Conservation (phyloP, 148 eudicot species). For the Dianthus caryophyllus region DNA sequence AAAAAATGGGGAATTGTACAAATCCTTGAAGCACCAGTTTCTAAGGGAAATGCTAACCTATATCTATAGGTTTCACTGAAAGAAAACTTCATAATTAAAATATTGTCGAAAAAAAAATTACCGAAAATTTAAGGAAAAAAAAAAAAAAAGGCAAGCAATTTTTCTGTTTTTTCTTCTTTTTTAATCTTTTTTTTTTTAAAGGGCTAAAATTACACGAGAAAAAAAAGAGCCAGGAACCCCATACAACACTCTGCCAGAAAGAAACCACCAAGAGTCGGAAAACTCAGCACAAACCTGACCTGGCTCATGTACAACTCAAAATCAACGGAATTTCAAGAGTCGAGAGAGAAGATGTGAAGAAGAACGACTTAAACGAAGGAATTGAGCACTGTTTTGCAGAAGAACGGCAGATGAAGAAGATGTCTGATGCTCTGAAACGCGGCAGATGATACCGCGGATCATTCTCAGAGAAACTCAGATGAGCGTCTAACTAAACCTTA, state of each 20-base stretch:
- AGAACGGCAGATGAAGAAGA: not conserved
- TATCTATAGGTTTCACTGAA: conserved; percentile 23
- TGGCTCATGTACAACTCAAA: conserved; percentile 30
- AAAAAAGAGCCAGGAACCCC: conserved; percentile 22
- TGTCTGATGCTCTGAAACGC: not conserved
- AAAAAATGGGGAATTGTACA: conserved; percentile 33
- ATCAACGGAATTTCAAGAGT: conserved; percentile 17
- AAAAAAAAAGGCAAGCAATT: not conserved
- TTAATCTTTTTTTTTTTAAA: too few species aligned
- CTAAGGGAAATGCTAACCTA: conserved; percentile 25
- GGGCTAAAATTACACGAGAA: conserved; percentile 28
- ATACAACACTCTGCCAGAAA: conserved; percentile 21
- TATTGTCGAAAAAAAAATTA: not conserved
- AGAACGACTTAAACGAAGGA: conserved; percentile 8
- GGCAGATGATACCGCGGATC: conserved; percentile 9
- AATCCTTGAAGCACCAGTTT: conserved; percentile 25
- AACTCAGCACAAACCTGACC: conserved; percentile 15
- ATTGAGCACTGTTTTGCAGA: not conserved
- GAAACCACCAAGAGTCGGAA: conserved; percentile 19
- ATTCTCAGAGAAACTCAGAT: conserved; percentile 10
- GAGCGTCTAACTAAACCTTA: conserved; percentile 31
- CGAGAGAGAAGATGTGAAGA: conserved; percentile 20
- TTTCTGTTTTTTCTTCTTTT: conserved; percentile 11
- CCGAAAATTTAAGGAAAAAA: too few species aligned
- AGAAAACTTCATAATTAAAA: not conserved